Conservation (phyloP, 1,139 yeast species). For the Blastobotrys elegans region DNA sequence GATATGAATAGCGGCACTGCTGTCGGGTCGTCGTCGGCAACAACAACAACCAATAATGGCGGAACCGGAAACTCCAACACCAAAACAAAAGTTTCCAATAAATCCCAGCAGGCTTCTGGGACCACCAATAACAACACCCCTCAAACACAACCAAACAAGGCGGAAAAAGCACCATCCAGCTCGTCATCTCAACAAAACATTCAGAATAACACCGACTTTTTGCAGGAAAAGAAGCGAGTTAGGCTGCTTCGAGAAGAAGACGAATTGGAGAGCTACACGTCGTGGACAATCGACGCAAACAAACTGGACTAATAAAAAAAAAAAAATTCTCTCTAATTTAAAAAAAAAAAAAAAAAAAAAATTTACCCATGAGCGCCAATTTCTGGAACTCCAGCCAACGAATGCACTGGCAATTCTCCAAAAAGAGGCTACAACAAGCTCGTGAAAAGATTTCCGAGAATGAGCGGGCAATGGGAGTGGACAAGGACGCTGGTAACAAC, state of each 20-base stretch:
- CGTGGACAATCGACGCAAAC: constrained; percentile 19
- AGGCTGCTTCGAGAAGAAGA: constrained; percentile 19
- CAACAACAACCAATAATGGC: neutral
- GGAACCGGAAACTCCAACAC: neutral
- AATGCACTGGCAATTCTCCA: constrained; percentile 54
- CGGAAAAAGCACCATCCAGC: constrained; percentile 1
- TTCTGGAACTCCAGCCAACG: constrained; percentile 68
- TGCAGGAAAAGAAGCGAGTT: constrained; percentile 4
- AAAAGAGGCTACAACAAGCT: constrained; percentile 41
- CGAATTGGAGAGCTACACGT: constrained; percentile 21
- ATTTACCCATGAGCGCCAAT: constrained; percentile 39
- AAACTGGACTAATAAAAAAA: neutral
- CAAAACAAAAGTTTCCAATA: neutral
- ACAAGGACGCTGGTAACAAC: neutral
- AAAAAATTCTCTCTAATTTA: neutral
- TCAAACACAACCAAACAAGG: neutral
- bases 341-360: neutral
- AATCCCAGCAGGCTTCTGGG: neutral
- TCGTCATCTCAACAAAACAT: constrained; percentile 2
- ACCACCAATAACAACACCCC: neutral
- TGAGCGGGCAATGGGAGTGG: constrained; percentile 26
- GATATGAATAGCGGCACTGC: neutral
- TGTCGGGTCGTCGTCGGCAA: neutral
- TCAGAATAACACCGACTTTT: neutral
- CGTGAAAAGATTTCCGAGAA: constrained; percentile 34